Conservation (phyloP, 176 grass and related monocot species). For the Oryza meyeriana region DNA sequence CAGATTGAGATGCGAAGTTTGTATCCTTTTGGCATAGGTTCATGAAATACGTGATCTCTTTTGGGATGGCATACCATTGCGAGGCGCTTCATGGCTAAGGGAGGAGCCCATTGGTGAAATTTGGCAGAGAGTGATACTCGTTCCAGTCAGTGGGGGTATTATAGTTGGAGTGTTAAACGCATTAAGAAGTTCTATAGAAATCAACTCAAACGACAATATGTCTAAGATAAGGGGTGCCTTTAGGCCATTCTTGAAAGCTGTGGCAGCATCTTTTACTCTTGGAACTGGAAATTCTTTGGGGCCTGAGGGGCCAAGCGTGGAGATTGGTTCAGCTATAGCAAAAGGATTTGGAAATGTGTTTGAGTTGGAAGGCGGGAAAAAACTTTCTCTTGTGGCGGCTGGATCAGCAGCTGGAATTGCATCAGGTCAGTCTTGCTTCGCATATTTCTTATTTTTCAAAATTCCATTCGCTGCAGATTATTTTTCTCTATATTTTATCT, state of each 20-base stretch:
- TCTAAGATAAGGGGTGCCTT: slow-evolving; percentile 48
- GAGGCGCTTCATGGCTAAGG: slow-evolving; percentile 76
- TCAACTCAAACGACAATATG: slow-evolving; percentile 24
- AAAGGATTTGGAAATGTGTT: slow-evolving; percentile 82
- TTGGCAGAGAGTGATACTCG: slow-evolving; percentile 80
- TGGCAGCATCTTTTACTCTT: slow-evolving; percentile 82
- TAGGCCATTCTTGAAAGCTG: slow-evolving; percentile 70
- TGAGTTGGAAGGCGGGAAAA: slow-evolving; percentile 63
- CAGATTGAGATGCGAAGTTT: slow-evolving; percentile 5
- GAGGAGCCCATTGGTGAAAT: slow-evolving; percentile 64
- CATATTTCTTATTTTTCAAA: neutral
- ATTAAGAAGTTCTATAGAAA: slow-evolving; percentile 48
- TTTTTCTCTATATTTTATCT: neutral
- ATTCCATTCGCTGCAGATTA: neutral
- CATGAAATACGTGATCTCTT: slow-evolving; percentile 83
- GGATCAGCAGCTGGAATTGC: slow-evolving; percentile 94
- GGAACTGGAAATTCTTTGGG: slow-evolving; percentile 94
- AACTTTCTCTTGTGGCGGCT: slow-evolving; percentile 78
- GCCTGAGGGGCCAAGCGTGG: slow-evolving; percentile 90
- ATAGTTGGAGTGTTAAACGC: slow-evolving; percentile 72
- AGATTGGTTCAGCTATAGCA: slow-evolving; percentile 88
- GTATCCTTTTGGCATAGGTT: slow-evolving; percentile 46
- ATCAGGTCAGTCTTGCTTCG: slow-evolving; percentile 50
- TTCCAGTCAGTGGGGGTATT: slow-evolving; percentile 67
- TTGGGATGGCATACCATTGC: slow-evolving; percentile 74